Evolutionary conservation across 23 red algal genomes (phyloP), one percentile per base, ranked within the genome.

Genomic region (Cyanidiococcus yangmingshanensis): DNA sequence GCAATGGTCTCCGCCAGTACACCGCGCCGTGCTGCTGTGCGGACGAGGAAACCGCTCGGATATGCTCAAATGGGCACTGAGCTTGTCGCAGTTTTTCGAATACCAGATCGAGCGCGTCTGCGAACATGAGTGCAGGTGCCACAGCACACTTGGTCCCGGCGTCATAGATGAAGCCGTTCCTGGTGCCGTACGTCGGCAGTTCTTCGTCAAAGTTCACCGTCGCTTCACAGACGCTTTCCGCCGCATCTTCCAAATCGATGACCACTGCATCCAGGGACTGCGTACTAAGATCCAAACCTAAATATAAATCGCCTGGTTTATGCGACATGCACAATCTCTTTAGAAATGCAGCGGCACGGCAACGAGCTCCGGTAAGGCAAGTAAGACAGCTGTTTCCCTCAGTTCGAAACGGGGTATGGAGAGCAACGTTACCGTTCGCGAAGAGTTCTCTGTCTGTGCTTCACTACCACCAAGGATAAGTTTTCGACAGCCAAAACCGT

Each of bases 21-120:
- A 87, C 76, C 27, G 50, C 59, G 2, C 85, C 85, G 75, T 87
- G 85, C 79, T 87, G 85, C 68, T 87, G 85, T 1, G 71, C 85
- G 37, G 85, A 83, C 45, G 33, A 76, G 1, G 67, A 39, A 38
- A 87, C 58, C 38, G 77, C 78, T 25, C 79, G 24, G 17, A 87
- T 63, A 24, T 30, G 59, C 2, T 36, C 85, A 51, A 87, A 76
- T 31, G 77, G 59, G 39, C 80, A 76, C 27, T 39, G 30, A 32
- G 45, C 68, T 0, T 45, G 38, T 26, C 51, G 50, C 39, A 87
- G 34, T 29, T 37, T 21, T 32, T 83, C 77, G 3, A 87, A 76
- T 7, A 87, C 39, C 0, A 41, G 36, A n/a, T 87, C 85, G 58
- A 82, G 36, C 29, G 77, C 85, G 37, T 40, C 77, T 2, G 68